Evolutionary conservation across 73 alveolate species (phyloP).

Genomic region (Durusdinium trenchii): DNA sequence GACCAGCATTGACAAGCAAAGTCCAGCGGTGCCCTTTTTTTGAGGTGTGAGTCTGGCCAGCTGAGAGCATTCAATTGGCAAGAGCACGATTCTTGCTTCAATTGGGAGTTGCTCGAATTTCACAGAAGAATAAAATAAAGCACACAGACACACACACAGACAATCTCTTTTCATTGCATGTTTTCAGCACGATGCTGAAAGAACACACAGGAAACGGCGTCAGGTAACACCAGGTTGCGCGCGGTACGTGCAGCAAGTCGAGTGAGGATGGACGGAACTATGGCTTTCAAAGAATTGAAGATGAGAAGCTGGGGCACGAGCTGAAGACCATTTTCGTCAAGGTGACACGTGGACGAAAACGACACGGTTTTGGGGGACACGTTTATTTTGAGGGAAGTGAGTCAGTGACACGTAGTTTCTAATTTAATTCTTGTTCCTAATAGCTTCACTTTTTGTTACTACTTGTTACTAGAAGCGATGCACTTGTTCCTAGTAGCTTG

Average conservation of each 20-base stretch:
- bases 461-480: too few relatives aligned
- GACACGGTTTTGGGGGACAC: too few relatives aligned
- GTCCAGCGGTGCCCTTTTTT: neutral
- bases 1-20: neutral
- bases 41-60: slow-evolving; percentile 75
- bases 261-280: slow-evolving; percentile 67
- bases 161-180: too few relatives aligned
- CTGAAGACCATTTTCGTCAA: slow-evolving; percentile 62
- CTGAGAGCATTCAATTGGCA: slow-evolving; percentile 59
- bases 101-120: too few relatives aligned
- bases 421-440: too few relatives aligned
- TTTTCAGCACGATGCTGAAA: too few relatives aligned
- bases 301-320: slow-evolving; percentile 62
- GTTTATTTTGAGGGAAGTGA: too few relatives aligned
- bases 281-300: slow-evolving; percentile 57
- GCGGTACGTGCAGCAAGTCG: neutral
- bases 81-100: slow-evolving; percentile 57
- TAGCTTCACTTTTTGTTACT: too few relatives aligned
- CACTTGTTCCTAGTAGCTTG: too few relatives aligned
- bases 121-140: too few relatives aligned
- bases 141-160: too few relatives aligned
- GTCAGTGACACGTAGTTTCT: neutral
- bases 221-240: neutral
- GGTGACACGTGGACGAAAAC: slow-evolving; percentile 27
- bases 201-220: too few relatives aligned